These are phyloP conservation scores for Glycine latifolia DNA, from an alignment of 306 rosid species.

Conservation along the genomic window DNA sequence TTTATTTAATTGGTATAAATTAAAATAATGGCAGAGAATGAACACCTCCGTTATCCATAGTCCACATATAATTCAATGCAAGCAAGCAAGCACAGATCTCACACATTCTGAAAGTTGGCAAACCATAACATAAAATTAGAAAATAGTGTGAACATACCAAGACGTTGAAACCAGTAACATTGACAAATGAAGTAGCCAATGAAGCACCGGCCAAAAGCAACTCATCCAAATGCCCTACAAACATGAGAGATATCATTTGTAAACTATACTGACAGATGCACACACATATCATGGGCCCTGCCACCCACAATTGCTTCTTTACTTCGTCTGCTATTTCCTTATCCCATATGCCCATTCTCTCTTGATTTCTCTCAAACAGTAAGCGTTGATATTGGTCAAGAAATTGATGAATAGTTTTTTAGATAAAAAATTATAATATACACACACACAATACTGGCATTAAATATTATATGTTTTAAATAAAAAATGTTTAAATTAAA, in stretches of 20 bases:
- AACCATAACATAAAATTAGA: not conserved
- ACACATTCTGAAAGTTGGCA: no score
- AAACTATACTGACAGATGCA: slow-evolving; percentile 3
- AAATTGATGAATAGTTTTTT: no score
- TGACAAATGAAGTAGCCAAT: slow-evolving; percentile 46
- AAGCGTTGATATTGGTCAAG: not conserved
- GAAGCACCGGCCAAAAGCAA: slow-evolving; percentile 51
- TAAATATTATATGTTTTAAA: no score
- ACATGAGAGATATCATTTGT: slow-evolving; percentile 46
- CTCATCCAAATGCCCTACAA: slow-evolving; percentile 51
- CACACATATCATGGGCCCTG: slow-evolving; percentile 67
- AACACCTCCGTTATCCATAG: no score
- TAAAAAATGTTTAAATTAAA: no score
- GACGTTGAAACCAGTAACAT: slow-evolving; percentile 47
- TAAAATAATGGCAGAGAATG: no score
- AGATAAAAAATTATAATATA: no score
- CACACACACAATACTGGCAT: no score
- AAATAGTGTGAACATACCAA: slow-evolving; percentile 28
- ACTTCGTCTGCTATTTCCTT: slow-evolving; percentile 51
- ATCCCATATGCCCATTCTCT: no score
- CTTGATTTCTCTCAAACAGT: not conserved
- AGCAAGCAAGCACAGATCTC: no score
- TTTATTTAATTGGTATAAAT: no score
- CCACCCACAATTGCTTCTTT: slow-evolving; percentile 79
- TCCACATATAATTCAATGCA: no score